Evolutionary conservation across 805 yeast species (phyloP).

Genomic region (Ogataea pini): DNA sequence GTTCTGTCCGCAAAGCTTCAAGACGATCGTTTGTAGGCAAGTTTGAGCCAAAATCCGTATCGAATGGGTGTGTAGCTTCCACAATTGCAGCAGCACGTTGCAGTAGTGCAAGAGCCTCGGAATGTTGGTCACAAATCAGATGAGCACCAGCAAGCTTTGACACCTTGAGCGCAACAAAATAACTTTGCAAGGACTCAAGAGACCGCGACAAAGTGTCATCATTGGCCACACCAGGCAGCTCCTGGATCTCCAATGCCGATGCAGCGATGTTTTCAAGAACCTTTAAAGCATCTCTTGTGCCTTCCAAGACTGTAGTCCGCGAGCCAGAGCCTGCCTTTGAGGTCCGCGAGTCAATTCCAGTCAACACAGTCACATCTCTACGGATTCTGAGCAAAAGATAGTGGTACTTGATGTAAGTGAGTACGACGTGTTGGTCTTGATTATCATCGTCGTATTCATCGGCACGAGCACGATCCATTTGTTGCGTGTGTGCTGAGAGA

Average conservation of each 20-base stretch:
- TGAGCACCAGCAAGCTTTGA: slow-evolving; percentile 48
- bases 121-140: slow-evolving; percentile 40
- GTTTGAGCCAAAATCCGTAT: slow-evolving; percentile 41
- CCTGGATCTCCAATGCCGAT: slow-evolving; percentile 61
- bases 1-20: slow-evolving; percentile 21
- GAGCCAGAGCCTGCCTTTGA: slow-evolving; percentile 23
- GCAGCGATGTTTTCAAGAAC: slow-evolving; percentile 51
- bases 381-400: slow-evolving; percentile 63
- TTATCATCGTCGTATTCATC: slow-evolving; percentile 54
- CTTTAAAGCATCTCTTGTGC: slow-evolving; percentile 46
- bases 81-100: slow-evolving; percentile 32
- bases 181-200: slow-evolving; percentile 49
- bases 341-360: slow-evolving; percentile 35
- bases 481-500: slow-evolving; percentile 56
- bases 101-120: slow-evolving; percentile 50
- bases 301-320: slow-evolving; percentile 30
- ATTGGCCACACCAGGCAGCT: slow-evolving; percentile 89
- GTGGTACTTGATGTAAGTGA: slow-evolving; percentile 74
- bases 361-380: slow-evolving; percentile 59
- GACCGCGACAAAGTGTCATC: slow-evolving; percentile 67
- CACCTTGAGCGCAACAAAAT: slow-evolving; percentile 47
- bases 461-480: slow-evolving; percentile 46
- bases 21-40: slow-evolving; percentile 43
- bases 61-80: slow-evolving; percentile 13
- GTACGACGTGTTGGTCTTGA: slow-evolving; percentile 71